Evolutionary conservation across 805 yeast species (phyloP).

Genomic region (Novakomyces olei): DNA sequence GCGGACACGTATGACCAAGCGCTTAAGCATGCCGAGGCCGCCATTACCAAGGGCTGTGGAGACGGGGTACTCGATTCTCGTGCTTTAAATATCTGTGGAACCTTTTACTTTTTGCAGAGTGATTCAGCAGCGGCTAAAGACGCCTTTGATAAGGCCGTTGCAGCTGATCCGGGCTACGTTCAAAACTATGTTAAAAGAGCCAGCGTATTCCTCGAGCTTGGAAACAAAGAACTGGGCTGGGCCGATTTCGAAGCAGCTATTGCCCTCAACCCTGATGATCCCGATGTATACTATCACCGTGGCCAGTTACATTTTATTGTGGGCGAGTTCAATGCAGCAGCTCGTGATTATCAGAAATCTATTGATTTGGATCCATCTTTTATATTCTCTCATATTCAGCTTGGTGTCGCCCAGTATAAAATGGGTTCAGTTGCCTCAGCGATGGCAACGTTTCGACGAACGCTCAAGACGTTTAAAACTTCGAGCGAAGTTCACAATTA

Average conservation of each 20-base stretch:
- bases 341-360: slow-evolving; percentile 51
- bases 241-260: slow-evolving; percentile 52
- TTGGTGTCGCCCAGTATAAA: slow-evolving; percentile 74
- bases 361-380: slow-evolving; percentile 51
- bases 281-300: slow-evolving; percentile 79
- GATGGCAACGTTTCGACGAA: slow-evolving; percentile 9
- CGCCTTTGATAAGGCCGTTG: slow-evolving; percentile 43
- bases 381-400: slow-evolving; percentile 70
- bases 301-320: slow-evolving; percentile 79
- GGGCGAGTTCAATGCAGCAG: slow-evolving; percentile 51
- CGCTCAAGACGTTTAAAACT: slow-evolving; percentile 50
- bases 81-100: slow-evolving; percentile 66
- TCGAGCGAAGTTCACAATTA: slow-evolving; percentile 70
- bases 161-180: slow-evolving; percentile 43
- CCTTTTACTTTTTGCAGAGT: slow-evolving; percentile 61
- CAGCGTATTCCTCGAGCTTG: slow-evolving; percentile 59
- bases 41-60: slow-evolving; percentile 10
- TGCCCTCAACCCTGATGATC: slow-evolving; percentile 40
- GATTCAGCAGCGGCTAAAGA: slow-evolving; percentile 42
- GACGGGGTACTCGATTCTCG: slow-evolving; percentile 27
- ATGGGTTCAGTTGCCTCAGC: slow-evolving; percentile 12
- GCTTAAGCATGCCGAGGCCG: slow-evolving; percentile 9
- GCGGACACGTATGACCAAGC: slow-evolving; percentile 21
- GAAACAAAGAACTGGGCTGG: slow-evolving; percentile 35
- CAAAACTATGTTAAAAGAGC: slow-evolving; percentile 69